phyloP scores from a whole-genome alignment of 257 asterid genomes.

The Gentiana macrophylla region DNA sequence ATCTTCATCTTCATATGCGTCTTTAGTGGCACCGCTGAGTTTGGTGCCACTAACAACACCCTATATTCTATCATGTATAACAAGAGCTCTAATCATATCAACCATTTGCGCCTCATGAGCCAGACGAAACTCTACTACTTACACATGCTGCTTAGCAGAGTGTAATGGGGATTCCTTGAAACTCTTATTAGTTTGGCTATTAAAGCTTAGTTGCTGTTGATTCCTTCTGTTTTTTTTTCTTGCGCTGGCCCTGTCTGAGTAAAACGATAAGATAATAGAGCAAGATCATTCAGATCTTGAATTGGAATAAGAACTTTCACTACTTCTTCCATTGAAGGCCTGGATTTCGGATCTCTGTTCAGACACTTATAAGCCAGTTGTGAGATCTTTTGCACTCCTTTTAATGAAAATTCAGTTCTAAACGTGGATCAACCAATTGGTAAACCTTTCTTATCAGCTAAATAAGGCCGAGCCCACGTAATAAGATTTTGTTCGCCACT shows the following conservation, averaged over 20 bases:
- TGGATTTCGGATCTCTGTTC: slow-evolving; percentile 65
- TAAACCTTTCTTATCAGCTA: slow-evolving; percentile 72
- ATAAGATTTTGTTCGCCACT: slow-evolving; percentile 91
- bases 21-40: too few species aligned
- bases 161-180: slow-evolving; percentile 36
- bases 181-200: slow-evolving; percentile 28
- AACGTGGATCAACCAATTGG: slow-evolving; percentile 83
- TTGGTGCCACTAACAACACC: background rate
- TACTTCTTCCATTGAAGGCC: slow-evolving; percentile 86
- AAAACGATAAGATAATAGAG: slow-evolving; percentile 55
- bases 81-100: slow-evolving; percentile 11
- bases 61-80: slow-evolving; percentile 6
- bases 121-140: slow-evolving; percentile 6
- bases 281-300: slow-evolving; percentile 69
- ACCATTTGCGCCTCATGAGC: background rate
- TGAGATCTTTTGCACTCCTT: slow-evolving; percentile 71
- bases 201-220: slow-evolving; percentile 26
- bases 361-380: slow-evolving; percentile 64
- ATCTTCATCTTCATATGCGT: background rate
- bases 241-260: slow-evolving; percentile 47
- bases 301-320: slow-evolving; percentile 60
- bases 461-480: slow-evolving; percentile 80
- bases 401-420: slow-evolving; percentile 71
- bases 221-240: slow-evolving; percentile 50
- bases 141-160: slow-evolving; percentile 42